phyloP scores from a whole-genome alignment of 331 rosid genomes.

The Quercus tomentella region DNA sequence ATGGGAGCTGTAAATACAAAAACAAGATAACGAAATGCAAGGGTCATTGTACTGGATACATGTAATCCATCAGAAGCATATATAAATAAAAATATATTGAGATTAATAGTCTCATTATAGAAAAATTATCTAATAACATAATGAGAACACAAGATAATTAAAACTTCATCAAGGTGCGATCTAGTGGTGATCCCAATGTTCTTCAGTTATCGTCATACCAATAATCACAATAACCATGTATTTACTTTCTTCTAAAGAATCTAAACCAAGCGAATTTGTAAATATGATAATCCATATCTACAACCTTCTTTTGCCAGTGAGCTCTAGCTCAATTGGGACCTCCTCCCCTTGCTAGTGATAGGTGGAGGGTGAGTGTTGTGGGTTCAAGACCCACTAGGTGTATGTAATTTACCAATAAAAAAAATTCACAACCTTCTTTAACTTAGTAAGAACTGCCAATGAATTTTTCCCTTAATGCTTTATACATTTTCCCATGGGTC shows the following conservation, averaged over 20 bases:
- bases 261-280: neutral
- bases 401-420: too few relatives aligned
- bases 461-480: neutral
- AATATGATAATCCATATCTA: neutral
- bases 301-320: neutral
- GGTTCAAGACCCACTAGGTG: too few relatives aligned
- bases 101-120: neutral
- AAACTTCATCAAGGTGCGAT: neutral
- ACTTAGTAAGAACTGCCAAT: neutral
- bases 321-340: too few relatives aligned
- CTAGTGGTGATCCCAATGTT: neutral
- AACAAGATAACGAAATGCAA: conserved; percentile 3
- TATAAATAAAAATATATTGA: neutral
- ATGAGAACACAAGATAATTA: neutral
- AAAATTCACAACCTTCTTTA: neutral
- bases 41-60: conserved; percentile 5
- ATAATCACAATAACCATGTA: conserved; percentile 1
- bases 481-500: neutral
- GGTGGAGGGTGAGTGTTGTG: too few relatives aligned
- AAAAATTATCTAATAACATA: neutral
- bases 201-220: neutral
- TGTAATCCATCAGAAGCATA: conserved; percentile 5
- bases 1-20: conserved; percentile 61
- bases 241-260: neutral
- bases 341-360: too few relatives aligned